A percentile compares a stretch with the other conserved stretches of the same genome.
phyloP scores from a whole-genome alignment of 2,329 filamentous ascomycete species.

The Exophiala bonariae region DNA sequence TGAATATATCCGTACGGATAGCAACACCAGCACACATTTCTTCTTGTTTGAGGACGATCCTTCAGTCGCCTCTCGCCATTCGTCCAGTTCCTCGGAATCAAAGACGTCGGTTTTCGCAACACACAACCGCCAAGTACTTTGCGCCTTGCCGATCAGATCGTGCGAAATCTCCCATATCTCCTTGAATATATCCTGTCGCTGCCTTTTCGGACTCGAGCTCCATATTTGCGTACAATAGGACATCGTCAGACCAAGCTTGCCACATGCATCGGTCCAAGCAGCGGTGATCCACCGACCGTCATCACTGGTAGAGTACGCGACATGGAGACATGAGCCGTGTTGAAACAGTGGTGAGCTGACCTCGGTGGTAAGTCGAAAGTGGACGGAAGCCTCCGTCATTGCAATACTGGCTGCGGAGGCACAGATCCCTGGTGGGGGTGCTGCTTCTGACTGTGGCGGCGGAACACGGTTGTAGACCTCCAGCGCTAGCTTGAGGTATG shows the following conservation, averaged over 20 bases:
- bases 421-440: constrained; percentile 39
- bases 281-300: constrained; percentile 60
- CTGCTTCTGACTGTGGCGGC: constrained; percentile 35
- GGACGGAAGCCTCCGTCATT: constrained; percentile 49
- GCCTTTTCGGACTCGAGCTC: constrained; percentile 25
- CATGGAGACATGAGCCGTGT: constrained; percentile 58
- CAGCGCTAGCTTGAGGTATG: constrained; percentile 52
- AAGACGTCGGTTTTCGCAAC: constrained; percentile 54
- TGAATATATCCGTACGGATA: constrained; percentile 18
- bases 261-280: constrained; percentile 60
- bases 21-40: constrained; percentile 17
- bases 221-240: constrained; percentile 52
- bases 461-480: constrained; percentile 61
- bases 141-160: constrained; percentile 53
- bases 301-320: constrained; percentile 57
- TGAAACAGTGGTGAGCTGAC: constrained; percentile 56
- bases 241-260: constrained; percentile 53
- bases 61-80: constrained; percentile 20
- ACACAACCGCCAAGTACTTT: constrained; percentile 57
- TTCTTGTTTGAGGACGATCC: constrained; percentile 5
- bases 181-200: constrained; percentile 51
- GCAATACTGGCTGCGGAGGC: constrained; percentile 57
- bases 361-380: constrained; percentile 55
- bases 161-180: constrained; percentile 60
- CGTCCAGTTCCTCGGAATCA: constrained; percentile 52